Base-by-base conservation (phyloP, 2,329 filamentous ascomycete genomes). In the Colletotrichum karsti region DNA sequence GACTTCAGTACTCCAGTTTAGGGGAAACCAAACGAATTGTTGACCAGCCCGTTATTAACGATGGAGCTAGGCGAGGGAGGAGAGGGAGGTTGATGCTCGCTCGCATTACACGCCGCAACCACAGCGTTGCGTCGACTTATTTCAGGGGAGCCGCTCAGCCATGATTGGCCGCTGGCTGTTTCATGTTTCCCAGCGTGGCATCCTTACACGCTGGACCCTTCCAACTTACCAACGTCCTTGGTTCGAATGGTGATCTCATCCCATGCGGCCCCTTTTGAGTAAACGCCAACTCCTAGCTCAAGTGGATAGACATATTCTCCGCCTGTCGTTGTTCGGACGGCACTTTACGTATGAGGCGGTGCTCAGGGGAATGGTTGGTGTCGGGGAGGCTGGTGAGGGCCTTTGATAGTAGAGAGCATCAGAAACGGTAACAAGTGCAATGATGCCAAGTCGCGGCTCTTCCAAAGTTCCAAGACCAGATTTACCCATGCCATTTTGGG, bases 121-220 rank as follows among this genome's bases (percentile, higher is more conserved):
- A 13, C 57, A 51, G 28, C 48, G 50, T 62, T 62, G 41, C 50
- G 28, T 64, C n/a, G 59, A 41, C 26, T 58, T 28, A 7, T n/a
- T 24, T 44, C 58, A 68, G 68, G 63, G 58, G 42, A 54, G 20
- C 4, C 7, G 41, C 33, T 41, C 42, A 44, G 50, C 7, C 28
- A n/a, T 65, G 59, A 70, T 69, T 70, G 68, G 68, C 41, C 22
- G 15, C 24, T 50, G 41, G 13, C 12, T 57, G 68, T 70, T 69
- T 69, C 68, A 70, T 39, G 48, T 69, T 70, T 65, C 54, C 50
- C 33, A 54, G 66, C 63, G 62, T 51, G 48, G 62, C 42, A 62
- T 20, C 54, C 33, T 44, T 56, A 55, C 24, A 44, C n/a, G 50
- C n/a, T 41, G 42, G 57, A 30, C 18, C 41, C 22, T 53, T 20